phyloP scores from a whole-genome alignment of 2,329 filamentous ascomycete species.

The Penicillium sp. region DNA sequence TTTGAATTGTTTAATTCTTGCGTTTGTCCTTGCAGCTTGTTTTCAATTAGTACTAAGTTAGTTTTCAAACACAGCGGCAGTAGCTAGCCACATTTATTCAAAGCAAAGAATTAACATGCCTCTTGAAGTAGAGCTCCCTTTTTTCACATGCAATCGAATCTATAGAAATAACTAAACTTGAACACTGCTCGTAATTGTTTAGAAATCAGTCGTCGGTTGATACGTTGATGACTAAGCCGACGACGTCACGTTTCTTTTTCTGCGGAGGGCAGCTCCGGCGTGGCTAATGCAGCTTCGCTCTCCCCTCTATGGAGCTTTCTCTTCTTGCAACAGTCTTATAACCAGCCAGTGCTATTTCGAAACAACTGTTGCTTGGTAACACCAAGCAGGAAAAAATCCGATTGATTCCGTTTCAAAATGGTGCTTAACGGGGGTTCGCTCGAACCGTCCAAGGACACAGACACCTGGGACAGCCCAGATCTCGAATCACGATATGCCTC shows the following conservation, averaged over 20 bases:
- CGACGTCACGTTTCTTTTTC: constrained; percentile 4
- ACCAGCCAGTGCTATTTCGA: neutral
- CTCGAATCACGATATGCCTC: constrained; percentile 10
- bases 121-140: no score
- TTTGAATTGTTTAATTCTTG: no score
- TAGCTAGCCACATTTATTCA: no score
- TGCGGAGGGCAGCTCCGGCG: neutral
- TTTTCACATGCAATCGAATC: no score
- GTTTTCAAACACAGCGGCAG: no score
- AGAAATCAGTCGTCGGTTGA: neutral
- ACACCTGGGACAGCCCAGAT: constrained; percentile 12
- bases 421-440: constrained; percentile 4
- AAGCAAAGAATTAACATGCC: no score
- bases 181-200: no score
- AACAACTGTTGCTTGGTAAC: no score
- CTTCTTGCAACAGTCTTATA: no score
- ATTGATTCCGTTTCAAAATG: constrained; percentile 9
- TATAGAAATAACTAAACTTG: no score
- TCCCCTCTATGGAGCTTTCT: neutral
- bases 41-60: no score
- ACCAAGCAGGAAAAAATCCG: neutral
- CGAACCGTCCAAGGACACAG: constrained; percentile 5
- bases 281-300: neutral
- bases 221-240: constrained; percentile 3
- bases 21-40: no score